phyloP scores from a whole-genome alignment of 257 asterid genomes.

The Solanum verrucosum region DNA sequence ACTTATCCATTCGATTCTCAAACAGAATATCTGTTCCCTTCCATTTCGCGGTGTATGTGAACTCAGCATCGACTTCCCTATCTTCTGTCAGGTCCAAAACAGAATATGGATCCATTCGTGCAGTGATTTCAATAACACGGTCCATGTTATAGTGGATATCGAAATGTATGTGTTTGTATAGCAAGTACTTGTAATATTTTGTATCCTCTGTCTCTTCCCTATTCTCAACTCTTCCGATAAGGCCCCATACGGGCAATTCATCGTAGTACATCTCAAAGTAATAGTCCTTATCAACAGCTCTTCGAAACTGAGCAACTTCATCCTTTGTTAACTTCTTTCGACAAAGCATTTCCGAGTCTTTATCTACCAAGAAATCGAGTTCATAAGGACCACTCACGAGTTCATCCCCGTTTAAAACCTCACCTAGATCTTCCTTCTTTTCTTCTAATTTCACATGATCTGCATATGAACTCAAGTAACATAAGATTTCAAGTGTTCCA shows the following conservation, averaged over 20 bases:
- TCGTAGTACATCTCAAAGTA: constrained; percentile 76
- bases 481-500: neutral
- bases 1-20: constrained; percentile 72
- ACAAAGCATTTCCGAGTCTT: constrained; percentile 48
- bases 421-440: constrained; percentile 68
- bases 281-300: constrained; percentile 64
- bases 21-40: constrained; percentile 43
- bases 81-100: constrained; percentile 57
- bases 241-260: constrained; percentile 81
- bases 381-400: constrained; percentile 62
- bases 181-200: constrained; percentile 48
- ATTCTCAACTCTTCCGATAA: constrained; percentile 53
- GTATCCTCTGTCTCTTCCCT: constrained; percentile 61
- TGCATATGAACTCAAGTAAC: constrained; percentile 5
- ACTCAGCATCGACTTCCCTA: constrained; percentile 53
- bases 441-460: constrained; percentile 47
- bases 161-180: constrained; percentile 58
- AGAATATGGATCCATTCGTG: constrained; percentile 58
- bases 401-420: constrained; percentile 65
- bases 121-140: constrained; percentile 67
- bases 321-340: constrained; percentile 36
- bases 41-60: constrained; percentile 55
- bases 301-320: constrained; percentile 48
- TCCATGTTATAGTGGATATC: constrained; percentile 52
- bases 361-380: constrained; percentile 59